Base-by-base conservation (phyloP, 169 alveolate species). In the Eimeria sp. region DNA sequence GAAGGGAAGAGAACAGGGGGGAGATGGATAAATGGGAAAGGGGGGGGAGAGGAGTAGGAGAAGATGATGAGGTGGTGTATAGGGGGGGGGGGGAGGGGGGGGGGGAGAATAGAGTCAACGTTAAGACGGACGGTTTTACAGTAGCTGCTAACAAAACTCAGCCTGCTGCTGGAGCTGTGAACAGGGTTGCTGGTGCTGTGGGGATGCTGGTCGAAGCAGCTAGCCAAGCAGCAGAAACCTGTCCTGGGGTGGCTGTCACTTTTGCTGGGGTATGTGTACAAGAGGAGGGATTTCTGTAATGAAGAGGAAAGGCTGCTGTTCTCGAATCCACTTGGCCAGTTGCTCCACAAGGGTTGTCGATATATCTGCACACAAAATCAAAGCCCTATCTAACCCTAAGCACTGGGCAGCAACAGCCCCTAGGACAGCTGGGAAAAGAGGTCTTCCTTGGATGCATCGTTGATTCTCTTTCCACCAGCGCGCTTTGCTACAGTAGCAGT, bases 221-320 rank as follows among this genome's bases (percentile, higher is more conserved):
- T 78, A 78, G 40, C 67, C 65, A 20, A n/a, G 34, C 67, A 78
- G 65, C 67, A 78, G 67, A 18, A 18, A n/a, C 70, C 25, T 45
- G 45, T 49, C 20, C 45, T 45, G 88, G 6, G 9, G n/a, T 43
- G n/a, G 88, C 65, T 22, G 13, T 78, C 65, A 78, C 49, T 78
- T 78, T 4, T 78, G 88, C 67, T 57, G 76, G 58, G 91, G 91
- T 34, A 76, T 83, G 84, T 45, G 84, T 47, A 87, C 94, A 58
- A 90, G 84, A 27, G 90, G 70, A 34, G 95, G 95, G 47, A 57
- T 92, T 65, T 92, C 67, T 6, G 95, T 78, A 27, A 92, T 76
- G 73, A 92, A 92, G 51, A 92, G 95, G 95, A 92, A 92, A 25
- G 92, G 90, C 73, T 78, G 92, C 84, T 92, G 95, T 47, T 76